phyloP scores from a whole-genome alignment of 2,329 filamentous ascomycete genomes.

The Alternaria solani region DNA sequence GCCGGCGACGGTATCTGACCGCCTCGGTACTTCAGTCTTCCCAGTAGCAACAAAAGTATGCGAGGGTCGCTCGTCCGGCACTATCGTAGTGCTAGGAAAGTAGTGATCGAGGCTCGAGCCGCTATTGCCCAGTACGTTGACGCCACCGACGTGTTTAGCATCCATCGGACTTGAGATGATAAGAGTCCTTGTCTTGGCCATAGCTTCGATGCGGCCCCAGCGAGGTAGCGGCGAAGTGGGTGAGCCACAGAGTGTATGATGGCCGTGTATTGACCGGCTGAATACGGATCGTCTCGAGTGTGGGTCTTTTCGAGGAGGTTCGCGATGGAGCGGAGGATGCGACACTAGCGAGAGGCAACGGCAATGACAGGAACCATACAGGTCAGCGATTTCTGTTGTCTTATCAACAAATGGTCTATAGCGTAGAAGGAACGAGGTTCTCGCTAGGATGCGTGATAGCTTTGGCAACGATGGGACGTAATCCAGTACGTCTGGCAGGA shows the following conservation, averaged over 20 bases:
- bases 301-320: constrained; percentile 7
- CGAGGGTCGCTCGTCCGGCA: constrained; percentile 39
- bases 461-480: constrained; percentile 7
- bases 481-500: constrained; percentile 17
- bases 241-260: constrained; percentile 15
- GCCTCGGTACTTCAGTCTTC: constrained; percentile 34
- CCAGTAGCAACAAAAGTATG: constrained; percentile 36
- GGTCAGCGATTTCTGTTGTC: not conserved
- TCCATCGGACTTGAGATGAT: constrained; percentile 46
- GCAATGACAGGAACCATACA: not conserved
- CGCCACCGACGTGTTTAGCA: constrained; percentile 44
- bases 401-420: not conserved
- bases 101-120: constrained; percentile 30
- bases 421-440: constrained; percentile 17
- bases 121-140: constrained; percentile 35
- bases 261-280: constrained; percentile 22
- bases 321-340: constrained; percentile 12
- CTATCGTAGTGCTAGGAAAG: constrained; percentile 25
- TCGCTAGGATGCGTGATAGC: constrained; percentile 18
- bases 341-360: constrained; percentile 4
- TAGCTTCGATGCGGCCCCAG: constrained; percentile 16
- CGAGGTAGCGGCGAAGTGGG: constrained; percentile 7
- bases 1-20: constrained; percentile 38
- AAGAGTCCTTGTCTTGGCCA: constrained; percentile 33
- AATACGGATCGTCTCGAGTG: constrained; percentile 33